Percentiles rank a stretch among this genome's conserved stretches.
Evolutionary conservation across 1,139 yeast genomes (phyloP).

Genomic region (Groenewaldozyma auringiensis): DNA sequence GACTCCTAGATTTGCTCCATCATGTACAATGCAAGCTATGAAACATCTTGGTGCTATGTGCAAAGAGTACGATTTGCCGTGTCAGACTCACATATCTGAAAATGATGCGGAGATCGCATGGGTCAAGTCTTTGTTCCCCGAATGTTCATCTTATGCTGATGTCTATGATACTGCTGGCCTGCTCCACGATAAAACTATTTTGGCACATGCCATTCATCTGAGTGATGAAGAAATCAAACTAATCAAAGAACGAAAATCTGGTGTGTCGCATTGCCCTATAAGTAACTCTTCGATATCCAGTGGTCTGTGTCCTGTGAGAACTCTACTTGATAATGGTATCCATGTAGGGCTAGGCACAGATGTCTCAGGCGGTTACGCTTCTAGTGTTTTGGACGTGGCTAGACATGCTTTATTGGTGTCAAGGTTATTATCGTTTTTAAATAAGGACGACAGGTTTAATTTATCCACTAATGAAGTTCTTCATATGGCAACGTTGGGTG

Average conservation of each 20-base stretch:
- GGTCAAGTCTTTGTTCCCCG: conserved; percentile 71
- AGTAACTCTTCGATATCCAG: conserved; percentile 84
- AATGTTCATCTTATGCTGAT: conserved; percentile 57
- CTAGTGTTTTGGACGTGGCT: conserved; percentile 67
- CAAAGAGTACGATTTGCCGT: conserved; percentile 44
- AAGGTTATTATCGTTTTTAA: conserved; percentile 70
- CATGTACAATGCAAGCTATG: conserved; percentile 62
- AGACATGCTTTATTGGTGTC: conserved; percentile 77
- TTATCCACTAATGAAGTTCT: conserved; percentile 64
- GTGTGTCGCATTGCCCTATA: conserved; percentile 90
- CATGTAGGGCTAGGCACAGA: conserved; percentile 89
- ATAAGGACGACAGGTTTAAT: conserved; percentile 34
- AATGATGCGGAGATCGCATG: conserved; percentile 65
- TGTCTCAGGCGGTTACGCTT: conserved; percentile 84
- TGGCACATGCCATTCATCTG: conserved; percentile 87
- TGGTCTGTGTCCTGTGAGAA: conserved; percentile 81
- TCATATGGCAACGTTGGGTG: conserved; percentile 81
- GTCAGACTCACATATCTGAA: conserved; percentile 89
- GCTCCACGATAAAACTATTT: conserved; percentile 56
- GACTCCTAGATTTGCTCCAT: conserved; percentile 94
- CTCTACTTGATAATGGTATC: conserved; percentile 56
- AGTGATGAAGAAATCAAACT: conserved; percentile 53
- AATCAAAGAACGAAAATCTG: conserved; percentile 48
- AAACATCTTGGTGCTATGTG: conserved; percentile 57
- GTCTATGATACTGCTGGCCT: conserved; percentile 64